phyloP scores from a whole-genome alignment of 352 stramenopile species.

The Pythium aristosporum region DNA sequence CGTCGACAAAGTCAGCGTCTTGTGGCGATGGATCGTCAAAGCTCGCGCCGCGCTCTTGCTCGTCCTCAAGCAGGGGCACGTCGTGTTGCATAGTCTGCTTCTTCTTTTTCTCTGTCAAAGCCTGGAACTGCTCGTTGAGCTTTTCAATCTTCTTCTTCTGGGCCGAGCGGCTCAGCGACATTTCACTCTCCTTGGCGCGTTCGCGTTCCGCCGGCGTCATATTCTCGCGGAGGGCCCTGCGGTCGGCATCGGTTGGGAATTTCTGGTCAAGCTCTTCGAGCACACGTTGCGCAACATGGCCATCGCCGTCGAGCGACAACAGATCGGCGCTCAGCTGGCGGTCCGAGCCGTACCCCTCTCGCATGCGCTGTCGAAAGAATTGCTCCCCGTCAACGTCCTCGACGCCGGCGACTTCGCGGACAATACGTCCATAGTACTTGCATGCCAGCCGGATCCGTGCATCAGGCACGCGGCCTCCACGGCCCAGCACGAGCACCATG shows the following conservation, averaged over 20 bases:
- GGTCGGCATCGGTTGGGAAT: conserved; percentile 13
- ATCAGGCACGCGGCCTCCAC: conserved; percentile 87
- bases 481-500: conserved; percentile 78
- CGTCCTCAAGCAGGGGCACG: conserved; percentile 28
- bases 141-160: conserved; percentile 88
- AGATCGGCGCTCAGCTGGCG: conserved; percentile 47
- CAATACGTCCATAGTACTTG: conserved; percentile 91
- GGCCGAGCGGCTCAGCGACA: conserved; percentile 65
- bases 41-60: conserved; percentile 27
- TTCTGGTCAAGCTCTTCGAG: conserved; percentile 55
- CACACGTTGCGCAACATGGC: conserved; percentile 72
- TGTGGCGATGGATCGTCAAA: conserved; percentile 19
- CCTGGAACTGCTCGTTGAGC: conserved; percentile 79
- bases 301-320: conserved; percentile 39
- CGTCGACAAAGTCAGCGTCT: conserved; percentile 25
- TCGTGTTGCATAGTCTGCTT: conserved; percentile 68
- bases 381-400: conserved; percentile 87
- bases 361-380: conserved; percentile 88
- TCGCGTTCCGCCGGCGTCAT: conserved; percentile 17
- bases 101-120: conserved; percentile 77
- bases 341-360: conserved; percentile 82
- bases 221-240: conserved; percentile 2
- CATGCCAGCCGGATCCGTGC: conserved; percentile 91
- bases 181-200: conserved; percentile 66
- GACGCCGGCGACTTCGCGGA: conserved; percentile 90